phyloP scores from a whole-genome alignment of 2,329 filamentous ascomycete species.

The Coniochaeta hoffmannii region DNA sequence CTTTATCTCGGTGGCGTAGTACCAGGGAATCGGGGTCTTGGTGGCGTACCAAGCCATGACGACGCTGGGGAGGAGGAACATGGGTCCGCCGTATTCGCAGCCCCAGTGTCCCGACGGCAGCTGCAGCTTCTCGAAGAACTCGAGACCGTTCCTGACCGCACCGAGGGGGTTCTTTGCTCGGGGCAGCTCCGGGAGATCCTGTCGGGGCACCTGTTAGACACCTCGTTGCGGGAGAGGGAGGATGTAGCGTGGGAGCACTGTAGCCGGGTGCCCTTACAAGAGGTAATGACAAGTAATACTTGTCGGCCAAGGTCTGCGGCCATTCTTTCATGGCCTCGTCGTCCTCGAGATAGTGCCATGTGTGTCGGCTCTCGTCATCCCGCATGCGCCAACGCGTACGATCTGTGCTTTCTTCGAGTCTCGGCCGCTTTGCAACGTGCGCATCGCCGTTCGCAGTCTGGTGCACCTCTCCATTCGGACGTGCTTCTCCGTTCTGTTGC shows the following conservation, averaged over 20 bases:
- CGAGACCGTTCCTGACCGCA: slow-evolving; percentile 72
- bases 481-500: no score
- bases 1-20: slow-evolving; percentile 80
- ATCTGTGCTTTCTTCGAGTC: slow-evolving; percentile 60
- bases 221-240: not conserved
- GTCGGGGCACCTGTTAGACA: not conserved
- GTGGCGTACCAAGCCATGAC: slow-evolving; percentile 85
- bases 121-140: slow-evolving; percentile 86
- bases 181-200: slow-evolving; percentile 70
- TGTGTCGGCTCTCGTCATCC: slow-evolving; percentile 78
- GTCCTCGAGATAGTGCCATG: slow-evolving; percentile 86
- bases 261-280: slow-evolving; percentile 45
- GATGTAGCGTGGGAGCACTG: not conserved
- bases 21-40: slow-evolving; percentile 73
- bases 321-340: slow-evolving; percentile 63
- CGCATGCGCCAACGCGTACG: slow-evolving; percentile 74
- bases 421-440: slow-evolving; percentile 32
- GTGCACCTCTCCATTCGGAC: not conserved
- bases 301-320: slow-evolving; percentile 87
- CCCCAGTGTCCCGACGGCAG: slow-evolving; percentile 87
- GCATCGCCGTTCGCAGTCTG: slow-evolving; percentile 12
- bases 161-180: slow-evolving; percentile 66
- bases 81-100: slow-evolving; percentile 94
- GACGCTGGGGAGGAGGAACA: slow-evolving; percentile 86
- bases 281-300: slow-evolving; percentile 75